Conservation (phyloP, 306 rosid genomes). For the Chamaecrista fasciculata region DNA sequence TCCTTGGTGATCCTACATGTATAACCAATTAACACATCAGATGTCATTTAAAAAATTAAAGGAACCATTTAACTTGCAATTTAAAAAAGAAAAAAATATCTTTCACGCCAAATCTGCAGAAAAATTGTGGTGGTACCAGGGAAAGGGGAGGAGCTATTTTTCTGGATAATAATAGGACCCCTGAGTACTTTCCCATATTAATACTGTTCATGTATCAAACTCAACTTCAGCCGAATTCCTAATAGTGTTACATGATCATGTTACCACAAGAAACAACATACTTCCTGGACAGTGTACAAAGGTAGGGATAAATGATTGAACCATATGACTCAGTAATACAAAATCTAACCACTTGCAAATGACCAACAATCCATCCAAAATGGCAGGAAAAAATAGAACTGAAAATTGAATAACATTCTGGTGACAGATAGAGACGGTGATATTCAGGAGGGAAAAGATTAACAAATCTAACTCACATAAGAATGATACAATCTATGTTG, state of each 20-base stretch:
- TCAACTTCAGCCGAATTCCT: neutral
- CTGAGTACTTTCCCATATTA: neutral
- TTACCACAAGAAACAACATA: neutral
- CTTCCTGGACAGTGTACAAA: neutral
- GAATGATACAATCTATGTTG: too few species aligned
- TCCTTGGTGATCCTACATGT: slow-evolving; percentile 81
- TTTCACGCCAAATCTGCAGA: neutral
- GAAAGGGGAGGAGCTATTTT: neutral
- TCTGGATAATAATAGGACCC: neutral
- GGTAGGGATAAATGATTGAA: neutral
- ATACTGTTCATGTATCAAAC: slow-evolving; percentile 14
- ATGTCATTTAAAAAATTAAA: slow-evolving; percentile 18
- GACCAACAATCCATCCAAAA: neutral
- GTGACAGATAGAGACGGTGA: neutral
- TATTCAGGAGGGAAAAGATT: neutral
- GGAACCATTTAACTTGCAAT: slow-evolving; percentile 12
- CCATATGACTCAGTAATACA: neutral
- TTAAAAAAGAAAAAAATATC: slow-evolving; percentile 13
- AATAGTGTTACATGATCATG: neutral
- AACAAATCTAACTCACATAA: slow-evolving; percentile 9
- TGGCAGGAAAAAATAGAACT: neutral
- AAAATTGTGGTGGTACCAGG: neutral
- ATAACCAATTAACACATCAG: slow-evolving; percentile 20
- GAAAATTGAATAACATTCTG: neutral
- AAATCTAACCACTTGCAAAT: neutral